Conservation (phyloP, 164 flowering plant species). For the Vitis rotundifolia region DNA sequence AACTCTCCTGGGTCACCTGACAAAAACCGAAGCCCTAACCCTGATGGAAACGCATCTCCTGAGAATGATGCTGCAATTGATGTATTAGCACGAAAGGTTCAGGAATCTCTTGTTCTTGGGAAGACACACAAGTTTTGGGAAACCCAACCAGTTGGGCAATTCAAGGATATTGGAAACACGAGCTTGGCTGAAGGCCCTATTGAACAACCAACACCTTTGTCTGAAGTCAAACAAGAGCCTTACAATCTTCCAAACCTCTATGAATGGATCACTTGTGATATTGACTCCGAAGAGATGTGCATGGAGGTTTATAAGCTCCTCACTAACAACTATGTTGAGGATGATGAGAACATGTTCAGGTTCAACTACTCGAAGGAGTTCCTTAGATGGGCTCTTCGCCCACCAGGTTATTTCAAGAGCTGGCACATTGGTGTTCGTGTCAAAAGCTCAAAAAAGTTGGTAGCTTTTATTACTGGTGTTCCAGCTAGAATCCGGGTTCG, state of each 20-base stretch:
- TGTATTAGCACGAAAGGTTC: neutral
- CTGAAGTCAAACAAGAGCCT: conserved; percentile 54
- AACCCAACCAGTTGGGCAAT: conserved; percentile 59
- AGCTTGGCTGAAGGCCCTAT: conserved; percentile 53
- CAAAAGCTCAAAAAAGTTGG: conserved; percentile 44
- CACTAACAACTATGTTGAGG: conserved; percentile 52
- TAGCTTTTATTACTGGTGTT: conserved; percentile 56
- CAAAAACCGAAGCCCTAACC: conserved; percentile 16
- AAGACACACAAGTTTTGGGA: conserved; percentile 59
- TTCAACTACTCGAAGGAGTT: conserved; percentile 60
- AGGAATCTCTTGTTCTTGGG: conserved; percentile 1
- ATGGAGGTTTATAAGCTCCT: conserved; percentile 44
- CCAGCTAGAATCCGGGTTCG: conserved; percentile 46
- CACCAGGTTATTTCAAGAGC: conserved; percentile 47
- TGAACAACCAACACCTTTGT: conserved; percentile 44
- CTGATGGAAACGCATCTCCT: conserved; percentile 18
- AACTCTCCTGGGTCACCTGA: conserved; percentile 14
- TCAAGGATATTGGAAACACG: conserved; percentile 47
- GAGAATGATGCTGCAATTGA: conserved; percentile 32
- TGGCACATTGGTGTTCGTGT: conserved; percentile 66
- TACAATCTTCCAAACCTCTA: conserved; percentile 43
- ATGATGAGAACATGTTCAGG: conserved; percentile 61
- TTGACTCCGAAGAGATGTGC: conserved; percentile 44
- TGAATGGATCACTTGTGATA: conserved; percentile 56
- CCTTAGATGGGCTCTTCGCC: conserved; percentile 51